These are phyloP conservation scores for Lycium ferocissimum DNA, from an alignment of 257 asterid genomes.

Conservation along the genomic window DNA sequence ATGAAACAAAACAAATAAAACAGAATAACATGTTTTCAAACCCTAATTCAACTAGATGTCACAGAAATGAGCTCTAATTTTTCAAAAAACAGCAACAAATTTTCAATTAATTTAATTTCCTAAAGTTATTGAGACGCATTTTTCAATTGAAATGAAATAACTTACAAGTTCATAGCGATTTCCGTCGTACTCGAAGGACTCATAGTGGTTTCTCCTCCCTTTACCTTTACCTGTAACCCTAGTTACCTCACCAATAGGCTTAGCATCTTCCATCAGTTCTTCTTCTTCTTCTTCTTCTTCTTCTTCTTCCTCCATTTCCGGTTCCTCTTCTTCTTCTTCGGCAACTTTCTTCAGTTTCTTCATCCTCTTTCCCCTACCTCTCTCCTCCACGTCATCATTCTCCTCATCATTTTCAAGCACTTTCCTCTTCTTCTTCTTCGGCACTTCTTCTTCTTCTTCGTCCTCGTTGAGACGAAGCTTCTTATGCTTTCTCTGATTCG, in stretches of 20 bases:
- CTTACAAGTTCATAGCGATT: conserved; percentile 76
- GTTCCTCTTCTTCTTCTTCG: conserved; percentile 46
- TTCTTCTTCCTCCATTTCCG: conserved; percentile 12
- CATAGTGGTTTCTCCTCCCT: conserved; percentile 53
- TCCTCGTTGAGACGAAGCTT: conserved; percentile 40
- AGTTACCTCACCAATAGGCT: conserved; percentile 69
- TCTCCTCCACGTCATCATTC: conserved; percentile 35
- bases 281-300: conserved; percentile 44
- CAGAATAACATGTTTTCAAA: background rate
- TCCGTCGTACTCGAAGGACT: conserved; percentile 76
- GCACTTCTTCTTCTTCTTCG: conserved; percentile 39
- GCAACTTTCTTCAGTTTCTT: conserved; percentile 49
- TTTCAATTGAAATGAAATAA: background rate
- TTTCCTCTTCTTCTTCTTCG: conserved; percentile 39
- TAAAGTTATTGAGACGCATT: conserved; percentile 8
- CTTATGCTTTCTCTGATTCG: conserved; percentile 42
- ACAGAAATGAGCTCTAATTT: background rate
- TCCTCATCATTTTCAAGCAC: conserved; percentile 29
- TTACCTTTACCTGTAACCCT: conserved; percentile 78
- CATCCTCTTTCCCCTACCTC: conserved; percentile 34
- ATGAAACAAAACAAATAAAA: no score
- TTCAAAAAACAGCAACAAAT: background rate
- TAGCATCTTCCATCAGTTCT: conserved; percentile 56
- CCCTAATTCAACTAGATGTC: conserved; percentile 18
- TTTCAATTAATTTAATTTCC: background rate